Base-by-base conservation (phyloP, 208 protist species). In the Trypanosoma platydactyli region DNA sequence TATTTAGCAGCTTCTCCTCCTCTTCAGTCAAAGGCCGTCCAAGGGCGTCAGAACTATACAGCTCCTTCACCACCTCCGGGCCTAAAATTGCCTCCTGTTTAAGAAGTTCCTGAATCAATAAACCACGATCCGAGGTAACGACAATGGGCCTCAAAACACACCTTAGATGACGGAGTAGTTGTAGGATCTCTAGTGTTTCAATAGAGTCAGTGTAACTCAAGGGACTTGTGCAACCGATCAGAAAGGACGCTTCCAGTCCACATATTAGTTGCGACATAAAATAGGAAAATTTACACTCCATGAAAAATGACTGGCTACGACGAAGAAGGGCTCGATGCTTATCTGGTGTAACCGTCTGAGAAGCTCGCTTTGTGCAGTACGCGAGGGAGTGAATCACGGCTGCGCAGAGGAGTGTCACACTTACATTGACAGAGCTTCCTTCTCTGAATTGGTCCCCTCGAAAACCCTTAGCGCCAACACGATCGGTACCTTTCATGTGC, bases 201-300 rank as follows among this genome's bases (percentile, higher is more conserved):
- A 87, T 80, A 11, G 88, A 88, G 50, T 91, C 87, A 44, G 54
- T 56, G 81, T 94, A 94, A 25, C 79, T 68, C 35, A 95, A 69
- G 16, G 86, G 80, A 68, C 84, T 81, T 24, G 91, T 82, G 53
- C 83, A 92, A 61, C 86, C 88, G 52, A 97, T 59, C n/a, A 97
- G 70, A 71, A 95, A 93, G 20, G 74, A 94, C 2, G 87, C 91
- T 70, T 94, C 88, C 54, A 87, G 77, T 16, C 91, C 91, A 68
- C 79, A 88, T 29, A 97, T 75, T 49, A 91, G 76, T 68, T 94
- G 87, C 40, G 91, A 85, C 87, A 97, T 91, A 15, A 97, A 64
- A 62, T 92, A 84, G 25, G 91, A 93, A 76, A 95, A 92, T 41
- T 89, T 80, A 67, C 88, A 94, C 71, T 94, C 88, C 89, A 94